Conservation (phyloP, 352 stramenopile genomes). For the Pythium coloratum region DNA sequence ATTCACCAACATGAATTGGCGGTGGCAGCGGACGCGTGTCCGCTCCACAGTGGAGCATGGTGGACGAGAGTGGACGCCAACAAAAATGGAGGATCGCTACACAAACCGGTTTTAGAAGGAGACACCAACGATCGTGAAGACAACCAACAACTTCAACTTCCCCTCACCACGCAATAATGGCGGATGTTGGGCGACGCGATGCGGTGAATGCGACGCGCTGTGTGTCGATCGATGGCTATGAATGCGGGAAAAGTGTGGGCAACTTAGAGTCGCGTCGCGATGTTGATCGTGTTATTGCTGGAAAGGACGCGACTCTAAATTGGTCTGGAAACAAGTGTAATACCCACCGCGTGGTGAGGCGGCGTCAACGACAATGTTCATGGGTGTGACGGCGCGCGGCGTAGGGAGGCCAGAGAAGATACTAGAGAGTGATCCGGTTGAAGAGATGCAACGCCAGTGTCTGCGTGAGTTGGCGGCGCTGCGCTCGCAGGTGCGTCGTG, state of each 20-base stretch:
- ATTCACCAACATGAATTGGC: not conserved
- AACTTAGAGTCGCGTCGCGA: too few species aligned
- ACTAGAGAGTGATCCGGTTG: not conserved
- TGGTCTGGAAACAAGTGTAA: not conserved
- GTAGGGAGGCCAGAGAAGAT: not conserved
- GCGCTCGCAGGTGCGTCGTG: slow-evolving; percentile 24
- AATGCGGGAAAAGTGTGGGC: not conserved
- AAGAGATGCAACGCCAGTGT: slow-evolving; percentile 32
- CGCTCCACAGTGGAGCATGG: slow-evolving; percentile 6
- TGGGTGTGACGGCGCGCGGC: not conserved
- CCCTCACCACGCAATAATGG: too few species aligned
- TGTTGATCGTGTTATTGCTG: not conserved
- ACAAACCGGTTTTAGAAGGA: not conserved
- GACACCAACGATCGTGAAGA: not conserved
- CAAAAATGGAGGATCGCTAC: not conserved
- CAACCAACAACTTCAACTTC: slow-evolving; percentile 3
- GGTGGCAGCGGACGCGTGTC: not conserved
- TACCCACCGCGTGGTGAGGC: not conserved
- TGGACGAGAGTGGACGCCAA: slow-evolving; percentile 7
- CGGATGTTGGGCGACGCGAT: too few species aligned
- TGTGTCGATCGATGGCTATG: not conserved
- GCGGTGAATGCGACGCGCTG: not conserved
- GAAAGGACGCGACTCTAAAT: not conserved
- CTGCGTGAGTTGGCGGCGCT: slow-evolving; percentile 38
- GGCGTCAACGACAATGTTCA: not conserved